These are phyloP conservation scores for Pseudopithomyces maydicus DNA, from an alignment of 2,329 filamentous ascomycete genomes.

Conservation along the genomic window DNA sequence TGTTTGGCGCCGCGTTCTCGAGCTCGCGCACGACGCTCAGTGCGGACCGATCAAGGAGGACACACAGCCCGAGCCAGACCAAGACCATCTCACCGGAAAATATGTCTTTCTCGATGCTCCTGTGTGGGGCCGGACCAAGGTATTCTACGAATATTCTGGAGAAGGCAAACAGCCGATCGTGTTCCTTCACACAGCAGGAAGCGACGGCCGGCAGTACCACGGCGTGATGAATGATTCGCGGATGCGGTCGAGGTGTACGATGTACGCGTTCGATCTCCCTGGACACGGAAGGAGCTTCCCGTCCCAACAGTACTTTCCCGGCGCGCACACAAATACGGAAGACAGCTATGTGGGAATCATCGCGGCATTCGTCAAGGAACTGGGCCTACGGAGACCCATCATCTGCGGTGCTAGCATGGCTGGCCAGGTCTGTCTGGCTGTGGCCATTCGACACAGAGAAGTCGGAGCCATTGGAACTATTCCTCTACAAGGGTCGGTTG, in stretches of 20 bases:
- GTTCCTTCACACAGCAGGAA: constrained; percentile 54
- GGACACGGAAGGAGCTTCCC: constrained; percentile 57
- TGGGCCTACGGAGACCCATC: constrained; percentile 53
- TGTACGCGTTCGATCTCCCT: constrained; percentile 58
- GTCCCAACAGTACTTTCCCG: constrained; percentile 46
- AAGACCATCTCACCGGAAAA: constrained; percentile 53
- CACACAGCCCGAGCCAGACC: constrained; percentile 39
- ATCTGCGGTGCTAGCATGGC: constrained; percentile 59
- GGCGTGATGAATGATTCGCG: constrained; percentile 56
- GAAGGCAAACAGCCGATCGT: constrained; percentile 53
- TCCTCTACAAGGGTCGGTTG: constrained; percentile 50
- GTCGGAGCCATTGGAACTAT: constrained; percentile 54
- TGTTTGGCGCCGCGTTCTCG: constrained; percentile 55
- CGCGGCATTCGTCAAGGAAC: constrained; percentile 50
- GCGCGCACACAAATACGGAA: constrained; percentile 56
- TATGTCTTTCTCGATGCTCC: constrained; percentile 55
- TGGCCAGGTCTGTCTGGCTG: constrained; percentile 55
- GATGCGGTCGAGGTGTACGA: constrained; percentile 54
- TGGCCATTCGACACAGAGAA: constrained; percentile 53
- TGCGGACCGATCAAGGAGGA: constrained; percentile 52
- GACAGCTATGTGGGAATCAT: constrained; percentile 55
- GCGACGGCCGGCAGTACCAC: constrained; percentile 56
- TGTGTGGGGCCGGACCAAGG: constrained; percentile 55
- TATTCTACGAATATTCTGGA: constrained; percentile 57
- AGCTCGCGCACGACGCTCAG: constrained; percentile 54